These are phyloP conservation scores for Leccinum olivaceopallidum DNA, from an alignment of 768 basidiomycete species.

Conservation along the genomic window DNA sequence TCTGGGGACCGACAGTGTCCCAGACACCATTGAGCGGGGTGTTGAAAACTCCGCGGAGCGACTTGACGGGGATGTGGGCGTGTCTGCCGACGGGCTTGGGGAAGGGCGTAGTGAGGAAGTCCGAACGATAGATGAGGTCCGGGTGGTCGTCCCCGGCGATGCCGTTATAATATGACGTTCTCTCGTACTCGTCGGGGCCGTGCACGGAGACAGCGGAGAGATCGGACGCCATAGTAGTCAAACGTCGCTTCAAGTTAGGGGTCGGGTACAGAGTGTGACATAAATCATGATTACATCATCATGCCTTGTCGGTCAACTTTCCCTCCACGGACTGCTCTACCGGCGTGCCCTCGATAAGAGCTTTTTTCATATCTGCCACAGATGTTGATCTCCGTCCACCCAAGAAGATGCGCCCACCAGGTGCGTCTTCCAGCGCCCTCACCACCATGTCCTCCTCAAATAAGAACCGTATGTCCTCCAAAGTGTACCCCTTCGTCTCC, in stretches of 20 bases:
- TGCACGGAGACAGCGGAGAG: too few relatives aligned
- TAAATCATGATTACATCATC: not conserved
- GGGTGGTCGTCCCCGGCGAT: not conserved
- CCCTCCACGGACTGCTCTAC: not conserved
- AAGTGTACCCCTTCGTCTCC: conserved; percentile 40
- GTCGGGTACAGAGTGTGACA: not conserved
- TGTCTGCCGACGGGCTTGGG: not conserved
- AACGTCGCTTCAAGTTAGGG: too few relatives aligned
- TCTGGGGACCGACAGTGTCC: not conserved
- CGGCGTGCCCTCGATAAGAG: not conserved
- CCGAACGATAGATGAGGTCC: not conserved
- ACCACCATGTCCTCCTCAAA: conserved; percentile 37
- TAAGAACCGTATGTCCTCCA: conserved; percentile 41
- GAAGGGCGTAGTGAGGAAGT: not conserved
- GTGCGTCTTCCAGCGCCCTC: conserved; percentile 37
- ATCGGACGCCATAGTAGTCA: too few relatives aligned
- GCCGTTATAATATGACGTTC: not conserved
- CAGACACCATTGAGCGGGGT: not conserved
- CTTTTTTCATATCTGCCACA: conserved; percentile 15
- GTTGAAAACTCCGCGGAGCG: not conserved
- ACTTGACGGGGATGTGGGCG: not conserved
- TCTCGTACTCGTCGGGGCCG: not conserved
- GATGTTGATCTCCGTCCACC: conserved; percentile 26
- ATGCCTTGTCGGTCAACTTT: not conserved
- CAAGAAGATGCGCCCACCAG: conserved; percentile 34